These are phyloP conservation scores for Erodium trifolium DNA, from an alignment of 441 rosid species.

Conservation along the genomic window DNA sequence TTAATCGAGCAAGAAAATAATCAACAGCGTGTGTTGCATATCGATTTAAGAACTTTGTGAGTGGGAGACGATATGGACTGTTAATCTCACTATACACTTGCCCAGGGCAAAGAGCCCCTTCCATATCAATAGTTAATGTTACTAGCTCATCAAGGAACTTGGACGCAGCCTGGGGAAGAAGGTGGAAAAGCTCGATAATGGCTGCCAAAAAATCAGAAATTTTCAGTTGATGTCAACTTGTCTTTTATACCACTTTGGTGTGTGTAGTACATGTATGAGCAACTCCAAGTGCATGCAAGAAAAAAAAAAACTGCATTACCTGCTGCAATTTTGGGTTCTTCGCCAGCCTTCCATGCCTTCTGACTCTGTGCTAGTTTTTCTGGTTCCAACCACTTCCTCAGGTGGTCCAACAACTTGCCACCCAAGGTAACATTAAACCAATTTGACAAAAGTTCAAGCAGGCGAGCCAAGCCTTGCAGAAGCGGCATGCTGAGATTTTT, in stretches of 20 bases:
- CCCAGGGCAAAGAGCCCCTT: slow-evolving; percentile 81
- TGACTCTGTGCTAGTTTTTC: slow-evolving; percentile 90
- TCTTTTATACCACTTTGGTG: not conserved
- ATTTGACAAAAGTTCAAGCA: slow-evolving; percentile 93
- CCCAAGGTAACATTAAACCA: slow-evolving; percentile 99
- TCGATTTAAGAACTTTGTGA: slow-evolving; percentile 88
- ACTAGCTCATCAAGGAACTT: slow-evolving; percentile 97
- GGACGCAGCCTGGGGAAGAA: slow-evolving; percentile 95
- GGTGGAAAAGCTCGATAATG: slow-evolving; percentile 95
- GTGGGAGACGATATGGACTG: slow-evolving; percentile 96
- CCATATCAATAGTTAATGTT: slow-evolving; percentile 84
- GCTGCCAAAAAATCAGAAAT: slow-evolving; percentile 52
- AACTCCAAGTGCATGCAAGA: slow-evolving; percentile 10
- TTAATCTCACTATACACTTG: slow-evolving; percentile 95
- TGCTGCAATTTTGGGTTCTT: slow-evolving; percentile 98
- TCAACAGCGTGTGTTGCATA: slow-evolving; percentile 92
- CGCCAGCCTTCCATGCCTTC: slow-evolving; percentile 97
- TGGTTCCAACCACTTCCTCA: slow-evolving; percentile 98
- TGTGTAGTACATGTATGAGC: not conserved
- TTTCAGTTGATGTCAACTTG: slow-evolving; percentile 10
- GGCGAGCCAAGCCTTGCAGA: slow-evolving; percentile 93
- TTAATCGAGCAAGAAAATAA: slow-evolving; percentile 85
- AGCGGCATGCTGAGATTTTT: slow-evolving; percentile 98
- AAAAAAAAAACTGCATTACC: slow-evolving; percentile 39
- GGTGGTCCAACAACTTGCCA: slow-evolving; percentile 94